Base-by-base conservation (phyloP, 176 grass and related monocot species). In the Thinopyrum elongatum region DNA sequence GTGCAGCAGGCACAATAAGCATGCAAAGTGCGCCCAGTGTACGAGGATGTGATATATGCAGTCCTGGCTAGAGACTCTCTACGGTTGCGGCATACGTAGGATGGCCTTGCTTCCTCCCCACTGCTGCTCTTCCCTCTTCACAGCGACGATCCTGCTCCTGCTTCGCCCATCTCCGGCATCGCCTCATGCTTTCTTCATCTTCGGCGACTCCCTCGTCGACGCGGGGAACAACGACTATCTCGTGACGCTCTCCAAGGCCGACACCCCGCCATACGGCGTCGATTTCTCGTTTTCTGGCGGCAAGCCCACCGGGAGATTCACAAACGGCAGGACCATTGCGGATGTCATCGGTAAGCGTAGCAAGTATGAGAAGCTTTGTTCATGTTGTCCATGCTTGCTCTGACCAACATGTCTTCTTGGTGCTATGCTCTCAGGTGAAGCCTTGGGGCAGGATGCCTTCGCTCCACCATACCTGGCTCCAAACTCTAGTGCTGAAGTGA, bases 131-230 rank as follows among this genome's bases (percentile, higher is more conserved):
- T 84, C 75, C 59, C 35, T 86, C 25, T 60, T 77, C 35, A 19
- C 88, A 16, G 15, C 70, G 49, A 6, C 68, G 34, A 46, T 89
- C 26, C 65, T 92, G 76, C 36, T 98, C 63, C 10, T 84, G 85
- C 36, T 77, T 33, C 57, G 62, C 51, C 49, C 86, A 17, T 88
- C 61, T 67, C 69, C 86, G 27, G 83, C 92, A 74, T 63, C 75
- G 46, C 59, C 78, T 72, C 84, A 86, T 9, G 60, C 87, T 28
- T 88, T 90, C 67, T 94, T 98, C 83, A 88, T 98, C 80, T 92
- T 95, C 73, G 97, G 97, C n/a, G 97, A 98, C 84, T 98, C 97
- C 47, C 92, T 94, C 80, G 96, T 90, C 17, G 94, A 98, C 81
- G 84, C 82, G 14, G 97, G 97, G 21, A 98, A 95, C 90, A 95